These are phyloP conservation scores for Xylaria acuta DNA, from an alignment of 495 filamentous ascomycete genomes.

Conservation along the genomic window DNA sequence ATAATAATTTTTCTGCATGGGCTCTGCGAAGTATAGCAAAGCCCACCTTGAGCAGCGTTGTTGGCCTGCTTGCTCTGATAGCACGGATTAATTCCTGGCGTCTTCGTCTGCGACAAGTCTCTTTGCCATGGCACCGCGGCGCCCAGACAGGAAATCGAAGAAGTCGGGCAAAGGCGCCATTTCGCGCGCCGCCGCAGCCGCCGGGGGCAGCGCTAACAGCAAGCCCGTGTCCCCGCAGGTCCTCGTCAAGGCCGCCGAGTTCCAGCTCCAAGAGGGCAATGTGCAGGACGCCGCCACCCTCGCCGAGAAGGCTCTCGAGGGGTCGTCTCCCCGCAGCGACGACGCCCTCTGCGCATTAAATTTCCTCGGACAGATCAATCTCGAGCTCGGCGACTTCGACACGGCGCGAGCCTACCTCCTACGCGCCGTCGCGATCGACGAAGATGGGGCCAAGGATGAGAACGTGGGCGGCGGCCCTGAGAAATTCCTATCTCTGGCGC, in stretches of 20 bases:
- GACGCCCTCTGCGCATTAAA: constrained; percentile 69
- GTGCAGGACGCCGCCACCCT: constrained; percentile 69
- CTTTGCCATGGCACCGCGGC: constrained; percentile 50
- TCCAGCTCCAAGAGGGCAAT: constrained; percentile 73
- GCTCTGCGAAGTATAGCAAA: not conserved
- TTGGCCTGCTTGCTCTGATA: not conserved
- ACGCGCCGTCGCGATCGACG: constrained; percentile 73
- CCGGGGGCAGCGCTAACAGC: constrained; percentile 23
- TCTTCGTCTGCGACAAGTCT: constrained; percentile 16
- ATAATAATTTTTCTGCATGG: constrained; percentile 28
- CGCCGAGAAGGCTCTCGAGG: constrained; percentile 66
- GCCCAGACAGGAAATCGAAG: constrained; percentile 49
- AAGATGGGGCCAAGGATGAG: constrained; percentile 68
- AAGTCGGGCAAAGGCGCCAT: constrained; percentile 44
- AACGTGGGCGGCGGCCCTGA: constrained; percentile 79
- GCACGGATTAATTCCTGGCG: not conserved
- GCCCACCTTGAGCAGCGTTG: constrained; percentile 16
- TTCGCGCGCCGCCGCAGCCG: constrained; percentile 34
- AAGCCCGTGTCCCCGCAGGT: constrained; percentile 46
- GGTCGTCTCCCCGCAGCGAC: constrained; percentile 44
- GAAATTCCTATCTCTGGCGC: constrained; percentile 95
- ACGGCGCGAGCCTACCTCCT: constrained; percentile 71
- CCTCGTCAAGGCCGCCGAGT: constrained; percentile 69
- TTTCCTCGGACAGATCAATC: constrained; percentile 80
- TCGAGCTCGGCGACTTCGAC: constrained; percentile 83